Evolutionary conservation across 257 asterid genomes (phyloP).

Genomic region (Solanum microdontum): DNA sequence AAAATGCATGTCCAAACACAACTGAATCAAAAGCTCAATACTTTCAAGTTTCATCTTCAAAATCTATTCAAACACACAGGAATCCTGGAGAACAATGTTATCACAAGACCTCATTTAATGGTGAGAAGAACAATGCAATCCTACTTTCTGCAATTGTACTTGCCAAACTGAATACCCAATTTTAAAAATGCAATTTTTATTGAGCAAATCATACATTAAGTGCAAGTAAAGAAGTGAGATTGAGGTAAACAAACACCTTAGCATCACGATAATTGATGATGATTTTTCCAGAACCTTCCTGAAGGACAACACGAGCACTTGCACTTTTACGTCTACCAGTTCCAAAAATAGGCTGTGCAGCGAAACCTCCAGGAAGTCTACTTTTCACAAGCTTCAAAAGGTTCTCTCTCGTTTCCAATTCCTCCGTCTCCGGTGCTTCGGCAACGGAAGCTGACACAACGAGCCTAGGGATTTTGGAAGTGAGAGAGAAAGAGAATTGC

Average conservation of each 20-base stretch:
- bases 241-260: constrained; percentile 29
- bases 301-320: constrained; percentile 91
- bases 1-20: not conserved
- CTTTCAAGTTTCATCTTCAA: not conserved
- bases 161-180: not conserved
- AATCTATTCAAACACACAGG: not conserved
- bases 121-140: not conserved
- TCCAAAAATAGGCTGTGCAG: constrained; percentile 75
- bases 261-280: constrained; percentile 89
- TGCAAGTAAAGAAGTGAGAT: not conserved
- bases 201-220: not conserved
- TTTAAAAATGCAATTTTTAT: not conserved
- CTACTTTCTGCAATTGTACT: not conserved
- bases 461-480: constrained; percentile 23
- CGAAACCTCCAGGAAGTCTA: constrained; percentile 91
- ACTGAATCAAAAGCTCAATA: not conserved
- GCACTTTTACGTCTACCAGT: constrained; percentile 91
- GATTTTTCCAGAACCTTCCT: constrained; percentile 80
- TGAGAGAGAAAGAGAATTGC: constrained; percentile 17
- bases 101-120: not conserved
- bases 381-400: constrained; percentile 61
- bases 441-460: constrained; percentile 32
- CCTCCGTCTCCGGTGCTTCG: constrained; percentile 24
- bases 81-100: not conserved
- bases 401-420: constrained; percentile 36